These are phyloP conservation scores for Xylaria sp. DNA, from an alignment of 2,329 filamentous ascomycete genomes.

Conservation along the genomic window DNA sequence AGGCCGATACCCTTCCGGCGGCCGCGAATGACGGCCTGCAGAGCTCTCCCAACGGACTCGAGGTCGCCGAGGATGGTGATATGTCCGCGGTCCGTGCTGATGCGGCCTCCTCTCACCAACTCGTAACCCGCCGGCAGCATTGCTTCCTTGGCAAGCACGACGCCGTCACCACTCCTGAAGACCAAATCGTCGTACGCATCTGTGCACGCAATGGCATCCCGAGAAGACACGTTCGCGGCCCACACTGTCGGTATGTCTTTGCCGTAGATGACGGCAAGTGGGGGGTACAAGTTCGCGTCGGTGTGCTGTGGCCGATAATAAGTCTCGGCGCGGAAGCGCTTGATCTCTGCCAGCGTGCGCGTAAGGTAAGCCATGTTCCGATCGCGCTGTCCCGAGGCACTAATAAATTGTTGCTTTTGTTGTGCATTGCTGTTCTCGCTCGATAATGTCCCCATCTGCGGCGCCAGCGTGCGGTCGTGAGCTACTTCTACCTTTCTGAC, in stretches of 20 bases:
- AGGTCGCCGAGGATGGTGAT: constrained; percentile 88
- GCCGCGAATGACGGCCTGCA: constrained; percentile 74
- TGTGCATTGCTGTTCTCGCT: constrained; percentile 43
- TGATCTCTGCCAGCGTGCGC: constrained; percentile 76
- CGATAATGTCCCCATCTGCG: constrained; percentile 57
- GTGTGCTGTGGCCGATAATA: constrained; percentile 69
- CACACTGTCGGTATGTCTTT: constrained; percentile 88
- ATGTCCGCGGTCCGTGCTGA: constrained; percentile 86
- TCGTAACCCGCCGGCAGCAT: constrained; percentile 86
- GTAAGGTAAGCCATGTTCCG: constrained; percentile 72
- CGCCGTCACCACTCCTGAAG: constrained; percentile 88
- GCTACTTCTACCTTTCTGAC: constrained; percentile 46
- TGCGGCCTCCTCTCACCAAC: constrained; percentile 75
- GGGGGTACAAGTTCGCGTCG: constrained; percentile 79
- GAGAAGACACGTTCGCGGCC: constrained; percentile 77
- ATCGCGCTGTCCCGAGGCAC: constrained; percentile 55
- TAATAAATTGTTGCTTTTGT: constrained; percentile 42
- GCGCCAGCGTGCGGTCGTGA: constrained; percentile 55
- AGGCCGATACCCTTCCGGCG: constrained; percentile 78
- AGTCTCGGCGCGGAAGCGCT: constrained; percentile 80
- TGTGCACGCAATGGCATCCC: constrained; percentile 77
- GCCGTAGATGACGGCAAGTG: constrained; percentile 83
- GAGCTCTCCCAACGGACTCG: constrained; percentile 78
- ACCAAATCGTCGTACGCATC: constrained; percentile 88
- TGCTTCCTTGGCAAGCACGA: constrained; percentile 84